Percentiles rank a stretch among this genome's conserved stretches.
phyloP scores from a whole-genome alignment of 371 early-diverging fungal species.

The Thermomucor indicae-seudaticae region DNA sequence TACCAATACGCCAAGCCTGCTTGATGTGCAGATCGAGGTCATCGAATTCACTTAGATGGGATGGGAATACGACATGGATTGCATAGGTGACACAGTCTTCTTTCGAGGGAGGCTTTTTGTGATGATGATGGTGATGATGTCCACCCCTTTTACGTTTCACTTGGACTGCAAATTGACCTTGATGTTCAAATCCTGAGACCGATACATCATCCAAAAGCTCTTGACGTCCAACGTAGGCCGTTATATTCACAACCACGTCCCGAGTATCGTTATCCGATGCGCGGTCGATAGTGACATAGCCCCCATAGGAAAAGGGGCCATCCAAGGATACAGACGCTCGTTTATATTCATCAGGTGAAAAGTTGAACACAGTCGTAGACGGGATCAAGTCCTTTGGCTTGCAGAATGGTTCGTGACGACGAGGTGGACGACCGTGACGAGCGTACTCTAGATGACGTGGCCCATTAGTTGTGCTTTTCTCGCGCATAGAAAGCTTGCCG shows the following conservation, averaged over 20 bases:
- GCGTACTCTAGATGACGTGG: slow-evolving; percentile 3
- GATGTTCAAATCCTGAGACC: slow-evolving; percentile 13
- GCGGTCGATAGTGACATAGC: slow-evolving; percentile 1
- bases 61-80: slow-evolving; percentile 13
- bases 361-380: slow-evolving; percentile 2
- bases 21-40: slow-evolving; percentile 7
- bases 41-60: slow-evolving; percentile 9
- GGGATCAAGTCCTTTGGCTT: not conserved
- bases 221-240: slow-evolving; percentile 4
- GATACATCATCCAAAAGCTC: slow-evolving; percentile 2
- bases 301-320: slow-evolving; percentile 4
- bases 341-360: slow-evolving; percentile 16
- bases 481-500: not conserved
- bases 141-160: slow-evolving; percentile 12
- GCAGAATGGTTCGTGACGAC: slow-evolving; percentile 9
- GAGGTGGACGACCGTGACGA: slow-evolving; percentile 7
- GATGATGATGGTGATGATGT: slow-evolving; percentile 1
- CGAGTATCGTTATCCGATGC: not conserved
- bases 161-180: slow-evolving; percentile 16
- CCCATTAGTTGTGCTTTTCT: not conserved
- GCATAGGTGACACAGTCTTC: slow-evolving; percentile 9
- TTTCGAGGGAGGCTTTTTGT: slow-evolving; percentile 3
- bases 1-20: slow-evolving; percentile 5
- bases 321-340: slow-evolving; percentile 9
- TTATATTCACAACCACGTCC: slow-evolving; percentile 12